Base-by-base conservation (phyloP, 176 grass and related monocot species). In the Echinochloa phyllopogon region DNA sequence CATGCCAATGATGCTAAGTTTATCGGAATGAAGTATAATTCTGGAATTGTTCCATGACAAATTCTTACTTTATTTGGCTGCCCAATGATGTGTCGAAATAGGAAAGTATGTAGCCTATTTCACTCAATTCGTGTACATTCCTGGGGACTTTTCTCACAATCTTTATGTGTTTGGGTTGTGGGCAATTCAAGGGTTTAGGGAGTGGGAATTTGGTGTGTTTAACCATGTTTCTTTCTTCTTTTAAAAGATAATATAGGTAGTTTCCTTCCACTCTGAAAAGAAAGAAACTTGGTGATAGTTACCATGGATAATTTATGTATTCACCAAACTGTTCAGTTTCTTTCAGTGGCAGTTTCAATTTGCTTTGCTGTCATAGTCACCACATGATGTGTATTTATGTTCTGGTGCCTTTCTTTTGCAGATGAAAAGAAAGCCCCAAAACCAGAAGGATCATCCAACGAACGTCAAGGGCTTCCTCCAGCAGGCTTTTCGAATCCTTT, bases 361-460 rank as follows among this genome's bases (percentile, higher is more conserved):
- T 62, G 9, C 36, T 16, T 72, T 83, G 23, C 8, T 78, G 17
- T 53, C 66, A 10, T 37, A 65, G 6, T 41, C 71, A 58, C 40
- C n/a, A 23, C 21, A 11, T 51, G 48, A 68, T 61, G n/a, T 52
- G 51, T 81, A 12, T 69, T 81, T 76, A 37, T 85, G 3, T 68
- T 63, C 37, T 52, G 4, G 55, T 47, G 20, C 13, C 38, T 38
- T 65, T 81, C 40, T 84, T 51, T 84, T 89, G 49, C 84, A 92
- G 87, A 92, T 53, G 90, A 85, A 21, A 92, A 85, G 73, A 94
- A 94, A 76, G 81, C 3, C 56, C 18, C 75, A 79, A 92, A 92
- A 85, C n/a, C 87, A 38, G 93, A 92, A 83, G 93, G 77, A 23
- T 92, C 87, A 72, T 88, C 93, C 65, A 88, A 85, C 17, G 89